Evolutionary conservation across 2,329 filamentous ascomycete species (phyloP).

Genomic region (Aspergillus sp.): DNA sequence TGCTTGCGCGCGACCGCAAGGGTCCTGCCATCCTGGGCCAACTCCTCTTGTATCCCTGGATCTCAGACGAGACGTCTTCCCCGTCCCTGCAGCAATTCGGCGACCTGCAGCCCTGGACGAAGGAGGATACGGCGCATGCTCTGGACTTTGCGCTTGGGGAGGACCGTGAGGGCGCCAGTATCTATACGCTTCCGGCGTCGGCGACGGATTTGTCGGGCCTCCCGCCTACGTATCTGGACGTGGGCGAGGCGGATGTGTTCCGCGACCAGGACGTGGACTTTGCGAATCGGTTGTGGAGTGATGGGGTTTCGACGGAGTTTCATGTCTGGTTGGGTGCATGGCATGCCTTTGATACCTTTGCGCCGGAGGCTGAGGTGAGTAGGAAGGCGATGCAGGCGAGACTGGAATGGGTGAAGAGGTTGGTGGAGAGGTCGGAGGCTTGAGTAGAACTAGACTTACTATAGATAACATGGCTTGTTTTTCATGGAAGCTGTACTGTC

Average conservation of each 20-base stretch:
- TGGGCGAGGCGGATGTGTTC: conserved; percentile 15
- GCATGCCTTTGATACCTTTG: conserved; percentile 17
- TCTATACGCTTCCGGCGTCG: conserved; percentile 11
- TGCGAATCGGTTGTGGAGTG: conserved; percentile 8
- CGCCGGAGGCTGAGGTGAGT: conserved; percentile 6
- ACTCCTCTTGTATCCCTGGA: conserved; percentile 18
- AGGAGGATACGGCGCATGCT: not conserved
- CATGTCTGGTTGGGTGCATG: conserved; percentile 19
- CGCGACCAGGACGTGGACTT: conserved; percentile 13
- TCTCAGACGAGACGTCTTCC: conserved; percentile 16
- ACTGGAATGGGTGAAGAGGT: not conserved
- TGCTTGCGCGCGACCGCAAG: conserved; percentile 19
- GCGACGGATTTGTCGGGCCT: conserved; percentile 1
- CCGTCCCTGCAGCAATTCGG: conserved; percentile 13
- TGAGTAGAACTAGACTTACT: too few species aligned
- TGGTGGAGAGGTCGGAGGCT: not conserved
- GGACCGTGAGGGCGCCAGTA: conserved; percentile 23
- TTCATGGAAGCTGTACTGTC: too few species aligned
- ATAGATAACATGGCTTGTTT: too few species aligned
- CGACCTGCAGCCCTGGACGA: conserved; percentile 2
- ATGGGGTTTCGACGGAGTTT: conserved; percentile 8
- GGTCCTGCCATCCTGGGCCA: conserved; percentile 19
- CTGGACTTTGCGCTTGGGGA: conserved; percentile 2
- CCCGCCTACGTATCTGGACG: conserved; percentile 14
- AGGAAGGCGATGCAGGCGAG: not conserved